A percentile compares a stretch with the other conserved stretches of the same genome.
These are phyloP conservation scores for Salvia sclarea DNA, from an alignment of 305 asterid species.

Conservation along the genomic window DNA sequence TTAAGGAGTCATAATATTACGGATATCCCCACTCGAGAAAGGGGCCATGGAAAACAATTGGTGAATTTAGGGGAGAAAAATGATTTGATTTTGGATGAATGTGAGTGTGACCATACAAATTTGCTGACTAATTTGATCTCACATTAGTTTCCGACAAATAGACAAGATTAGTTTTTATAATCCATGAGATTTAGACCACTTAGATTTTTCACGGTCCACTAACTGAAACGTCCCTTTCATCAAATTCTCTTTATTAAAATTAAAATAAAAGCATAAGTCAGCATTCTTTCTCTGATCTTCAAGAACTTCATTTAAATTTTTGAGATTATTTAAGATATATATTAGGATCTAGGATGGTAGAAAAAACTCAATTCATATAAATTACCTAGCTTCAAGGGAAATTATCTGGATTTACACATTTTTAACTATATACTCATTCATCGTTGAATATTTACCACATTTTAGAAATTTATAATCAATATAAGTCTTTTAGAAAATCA, in stretches of 20 bases:
- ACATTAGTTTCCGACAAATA: slow-evolving; percentile 36
- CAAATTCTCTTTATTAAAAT: slow-evolving; percentile 28
- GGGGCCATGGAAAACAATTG: neutral
- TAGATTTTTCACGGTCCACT: slow-evolving; percentile 42
- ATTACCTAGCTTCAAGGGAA: no score
- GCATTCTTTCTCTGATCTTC: slow-evolving; percentile 2
- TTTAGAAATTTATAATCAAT: no score
- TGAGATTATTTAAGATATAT: neutral
- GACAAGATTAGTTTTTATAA: slow-evolving; percentile 39
- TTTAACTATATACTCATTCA: no score
- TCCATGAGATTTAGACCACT: slow-evolving; percentile 33
- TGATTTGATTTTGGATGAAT: slow-evolving; percentile 21
- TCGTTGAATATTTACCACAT: no score
- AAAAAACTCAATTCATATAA: no score
- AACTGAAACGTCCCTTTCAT: slow-evolving; percentile 32
- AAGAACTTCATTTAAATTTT: no score
- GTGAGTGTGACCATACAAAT: slow-evolving; percentile 33
- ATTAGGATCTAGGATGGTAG: no score
- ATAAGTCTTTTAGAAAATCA: no score
- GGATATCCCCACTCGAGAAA: neutral
- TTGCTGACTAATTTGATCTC: slow-evolving; percentile 26
- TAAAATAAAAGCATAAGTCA: neutral
- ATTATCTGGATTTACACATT: no score
- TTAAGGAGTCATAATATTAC: neutral
- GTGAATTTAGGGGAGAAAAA: neutral